Evolutionary conservation across 1,139 yeast genomes (phyloP), one percentile per base, ranked within the genome.

Genomic region (Debaryomycetaceae sp.): DNA sequence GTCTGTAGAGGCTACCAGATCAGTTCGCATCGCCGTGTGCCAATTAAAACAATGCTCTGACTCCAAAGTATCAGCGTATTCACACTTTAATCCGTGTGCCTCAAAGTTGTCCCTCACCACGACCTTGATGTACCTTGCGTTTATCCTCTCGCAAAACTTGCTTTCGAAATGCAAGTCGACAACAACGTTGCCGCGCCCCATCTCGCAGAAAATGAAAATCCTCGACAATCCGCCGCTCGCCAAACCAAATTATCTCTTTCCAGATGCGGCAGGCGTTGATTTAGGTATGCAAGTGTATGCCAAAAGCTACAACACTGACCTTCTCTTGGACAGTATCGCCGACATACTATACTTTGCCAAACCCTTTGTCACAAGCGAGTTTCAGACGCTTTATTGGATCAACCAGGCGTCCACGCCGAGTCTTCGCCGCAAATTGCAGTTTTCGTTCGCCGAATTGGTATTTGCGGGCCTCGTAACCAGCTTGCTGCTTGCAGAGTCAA

Each of bases 211-310:
- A 16, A 50, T 47, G 29, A 29, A 32, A 4, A 33, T 28, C 4
- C 42, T 49, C 14, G 30, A 33, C 3, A 37, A 54, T 15, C 61
- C 64, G 3, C 63, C 63, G 3, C 33, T 55, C 11, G 41, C 63
- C 2, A 53, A 23, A 18, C 26, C 30, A 46, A 30, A 25, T 27
- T n/a, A 27, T 38, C 48, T 8, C 36, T 30, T 25, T 43, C 18
- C 16, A 6, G 27, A 25, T 1, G 13, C 23, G 13, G 15, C 13
- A 8, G 26, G 15, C 3, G 15, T 29, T 13, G 43, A 38, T 8
- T 37, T 38, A 7, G 36, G 34, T 22, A 12, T 30, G 7, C 19
- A 13, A 2, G n/a, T 28, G 5, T 13, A 32, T 3, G 25, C 30
- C 14, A 30, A 30, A 6, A 29, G 19, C 15, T 25, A 22, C 5